These are phyloP conservation scores for Leccinum aurantiacum DNA, from an alignment of 768 basidiomycete species.

Conservation along the genomic window DNA sequence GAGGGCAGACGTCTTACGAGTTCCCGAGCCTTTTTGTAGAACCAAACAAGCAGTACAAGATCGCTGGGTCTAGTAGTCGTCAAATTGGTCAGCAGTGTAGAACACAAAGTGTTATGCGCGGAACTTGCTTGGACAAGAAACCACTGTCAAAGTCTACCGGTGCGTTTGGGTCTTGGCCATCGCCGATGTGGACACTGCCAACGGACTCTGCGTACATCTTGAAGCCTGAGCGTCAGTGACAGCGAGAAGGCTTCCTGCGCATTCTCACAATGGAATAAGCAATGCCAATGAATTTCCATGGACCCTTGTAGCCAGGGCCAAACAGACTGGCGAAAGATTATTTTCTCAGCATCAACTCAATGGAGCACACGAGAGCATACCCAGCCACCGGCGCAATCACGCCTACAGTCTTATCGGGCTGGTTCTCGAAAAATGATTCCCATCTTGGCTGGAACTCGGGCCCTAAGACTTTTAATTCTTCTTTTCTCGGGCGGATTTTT, in stretches of 20 bases:
- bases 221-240: constrained; percentile 19
- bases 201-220: constrained; percentile 43
- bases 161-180: constrained; percentile 40
- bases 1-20: constrained; percentile 50
- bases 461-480: background rate
- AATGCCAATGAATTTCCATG: background rate
- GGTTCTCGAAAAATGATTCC: background rate
- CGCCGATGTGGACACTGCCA: constrained; percentile 47
- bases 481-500: background rate
- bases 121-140: constrained; percentile 42
- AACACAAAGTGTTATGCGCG: background rate
- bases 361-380: background rate
- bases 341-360: background rate
- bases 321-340: background rate
- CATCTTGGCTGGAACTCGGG: background rate
- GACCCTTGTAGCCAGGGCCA: background rate
- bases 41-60: constrained; percentile 46
- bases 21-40: constrained; percentile 54
- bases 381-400: background rate
- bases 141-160: constrained; percentile 45
- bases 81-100: background rate
- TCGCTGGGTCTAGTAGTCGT: constrained; percentile 28
- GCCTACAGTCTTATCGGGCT: background rate
- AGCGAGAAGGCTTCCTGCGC: background rate
- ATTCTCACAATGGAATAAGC: background rate